These are phyloP conservation scores for Jaltomata sinuosa DNA, from an alignment of 257 asterid species.

Conservation along the genomic window DNA sequence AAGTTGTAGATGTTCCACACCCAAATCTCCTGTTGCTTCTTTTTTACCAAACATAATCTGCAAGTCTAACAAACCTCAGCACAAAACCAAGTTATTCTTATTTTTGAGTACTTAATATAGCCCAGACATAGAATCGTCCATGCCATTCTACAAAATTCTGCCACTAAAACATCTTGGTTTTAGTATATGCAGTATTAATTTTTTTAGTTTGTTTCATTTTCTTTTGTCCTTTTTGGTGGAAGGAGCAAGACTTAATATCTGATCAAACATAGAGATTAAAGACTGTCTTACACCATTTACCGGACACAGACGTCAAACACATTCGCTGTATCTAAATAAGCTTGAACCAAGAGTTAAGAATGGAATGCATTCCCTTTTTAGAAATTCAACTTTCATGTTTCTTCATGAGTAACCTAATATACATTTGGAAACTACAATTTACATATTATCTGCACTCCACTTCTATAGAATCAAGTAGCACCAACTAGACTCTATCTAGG, in stretches of 20 bases:
- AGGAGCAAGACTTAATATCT: background rate
- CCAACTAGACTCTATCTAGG: conserved; percentile 22
- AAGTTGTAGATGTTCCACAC: background rate
- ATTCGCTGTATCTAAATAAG: background rate
- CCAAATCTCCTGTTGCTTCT: background rate
- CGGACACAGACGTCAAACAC: background rate
- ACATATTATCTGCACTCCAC: background rate
- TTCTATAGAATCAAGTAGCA: background rate
- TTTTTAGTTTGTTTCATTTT: background rate
- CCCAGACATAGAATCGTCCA: background rate
- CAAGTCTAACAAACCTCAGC: background rate
- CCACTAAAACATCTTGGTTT: background rate
- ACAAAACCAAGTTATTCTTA: background rate
- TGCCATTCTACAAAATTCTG: background rate
- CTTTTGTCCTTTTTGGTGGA: background rate
- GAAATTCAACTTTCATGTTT: background rate
- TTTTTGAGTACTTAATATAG: background rate
- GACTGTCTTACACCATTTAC: background rate
- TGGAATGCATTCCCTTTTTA: background rate
- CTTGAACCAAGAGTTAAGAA: background rate
- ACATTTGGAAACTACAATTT: background rate
- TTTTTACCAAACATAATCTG: background rate
- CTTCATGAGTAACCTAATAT: background rate
- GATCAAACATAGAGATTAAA: background rate
- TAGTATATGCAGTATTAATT: background rate